Conservation (phyloP, 2,329 filamentous ascomycete species). For the Coniosporium tulheliwenetii region DNA sequence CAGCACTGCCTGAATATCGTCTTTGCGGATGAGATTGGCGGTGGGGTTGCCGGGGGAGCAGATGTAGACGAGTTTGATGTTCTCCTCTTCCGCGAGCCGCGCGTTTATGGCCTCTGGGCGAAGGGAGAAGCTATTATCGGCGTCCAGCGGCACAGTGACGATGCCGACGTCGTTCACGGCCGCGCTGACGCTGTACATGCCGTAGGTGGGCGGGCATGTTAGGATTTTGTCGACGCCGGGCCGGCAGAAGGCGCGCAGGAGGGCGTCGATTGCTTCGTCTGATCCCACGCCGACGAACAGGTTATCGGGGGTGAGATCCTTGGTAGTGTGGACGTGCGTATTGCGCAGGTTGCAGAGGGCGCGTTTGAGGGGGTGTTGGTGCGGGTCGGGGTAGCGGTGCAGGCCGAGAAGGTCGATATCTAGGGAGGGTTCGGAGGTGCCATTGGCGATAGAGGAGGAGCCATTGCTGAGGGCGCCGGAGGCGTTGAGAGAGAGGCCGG, state of each 20-base stretch:
- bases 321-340: conserved; percentile 62
- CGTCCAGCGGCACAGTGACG: conserved; percentile 69
- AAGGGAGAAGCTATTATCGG: conserved; percentile 56
- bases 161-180: conserved; percentile 85
- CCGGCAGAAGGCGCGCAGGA: conserved; percentile 83
- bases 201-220: conserved; percentile 91
- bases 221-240: conserved; percentile 82
- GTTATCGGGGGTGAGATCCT: conserved; percentile 60
- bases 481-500: conserved; percentile 45
- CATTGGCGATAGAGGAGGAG: conserved; percentile 13
- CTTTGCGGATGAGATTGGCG: conserved; percentile 59
- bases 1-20: conserved; percentile 57
- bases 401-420: conserved; percentile 65
- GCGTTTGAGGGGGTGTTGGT: conserved; percentile 77
- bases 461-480: conserved; percentile 32
- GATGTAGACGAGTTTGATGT: conserved; percentile 79
- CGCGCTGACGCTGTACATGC: conserved; percentile 93
- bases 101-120: conserved; percentile 54
- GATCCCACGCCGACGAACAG: conserved; percentile 91
- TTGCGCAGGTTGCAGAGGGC: conserved; percentile 78
- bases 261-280: conserved; percentile 90
- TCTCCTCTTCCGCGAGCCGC: conserved; percentile 42
- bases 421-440: conserved; percentile 28
- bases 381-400: conserved; percentile 91
- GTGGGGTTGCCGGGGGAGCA: conserved; percentile 96